phyloP scores from a whole-genome alignment of 176 grass and related monocot species.

The Guadua angustifolia region DNA sequence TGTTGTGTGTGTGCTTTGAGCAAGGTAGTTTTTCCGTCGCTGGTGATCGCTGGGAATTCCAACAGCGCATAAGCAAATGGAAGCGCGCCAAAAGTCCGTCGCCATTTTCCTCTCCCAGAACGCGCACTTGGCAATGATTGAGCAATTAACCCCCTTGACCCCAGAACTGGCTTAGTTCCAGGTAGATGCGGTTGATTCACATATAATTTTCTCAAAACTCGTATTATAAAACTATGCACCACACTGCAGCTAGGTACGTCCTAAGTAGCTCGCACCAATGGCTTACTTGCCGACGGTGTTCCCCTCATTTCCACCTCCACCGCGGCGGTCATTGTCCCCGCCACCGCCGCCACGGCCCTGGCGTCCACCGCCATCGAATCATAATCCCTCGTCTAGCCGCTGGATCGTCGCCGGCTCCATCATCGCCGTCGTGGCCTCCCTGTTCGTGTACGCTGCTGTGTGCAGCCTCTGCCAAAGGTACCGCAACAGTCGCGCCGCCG shows the following conservation, averaged over 20 bases:
- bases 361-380: background rate
- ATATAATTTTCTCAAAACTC: background rate
- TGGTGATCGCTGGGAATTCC: too few species aligned
- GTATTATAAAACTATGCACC: slow-evolving; percentile 19
- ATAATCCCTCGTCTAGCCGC: background rate
- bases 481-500: background rate
- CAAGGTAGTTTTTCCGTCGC: too few species aligned
- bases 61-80: slow-evolving; percentile 24
- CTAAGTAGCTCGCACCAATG: background rate
- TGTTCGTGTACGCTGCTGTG: background rate
- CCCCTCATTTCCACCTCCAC: background rate
- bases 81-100: background rate
- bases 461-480: slow-evolving; percentile 22
- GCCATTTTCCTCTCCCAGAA: background rate
- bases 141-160: background rate
- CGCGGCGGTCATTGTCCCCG: background rate
- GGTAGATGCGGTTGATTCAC: background rate
- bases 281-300: background rate
- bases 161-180: background rate
- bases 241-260: too few species aligned
- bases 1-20: too few species aligned
- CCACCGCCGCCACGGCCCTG: background rate
- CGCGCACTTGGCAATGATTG: slow-evolving; percentile 15
- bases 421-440: background rate
- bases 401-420: background rate